Conservation (phyloP, 495 filamentous ascomycete species). For the Podospora fimiseda region DNA sequence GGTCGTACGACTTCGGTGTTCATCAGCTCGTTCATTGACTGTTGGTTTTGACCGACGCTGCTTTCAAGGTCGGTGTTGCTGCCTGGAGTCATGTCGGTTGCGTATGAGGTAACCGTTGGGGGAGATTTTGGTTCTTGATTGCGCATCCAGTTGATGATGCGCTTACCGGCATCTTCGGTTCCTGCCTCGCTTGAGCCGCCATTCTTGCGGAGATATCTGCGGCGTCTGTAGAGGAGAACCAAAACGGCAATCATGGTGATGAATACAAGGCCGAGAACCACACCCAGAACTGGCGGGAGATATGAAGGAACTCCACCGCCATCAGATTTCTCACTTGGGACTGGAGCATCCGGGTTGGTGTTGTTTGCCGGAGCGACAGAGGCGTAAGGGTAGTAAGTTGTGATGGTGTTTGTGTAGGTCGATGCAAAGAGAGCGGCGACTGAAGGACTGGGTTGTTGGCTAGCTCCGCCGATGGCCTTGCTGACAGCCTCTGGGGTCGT, state of each 20-base stretch:
- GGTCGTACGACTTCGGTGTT: conserved; percentile 25
- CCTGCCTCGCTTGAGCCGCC: conserved; percentile 35
- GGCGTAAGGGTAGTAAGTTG: conserved; percentile 56
- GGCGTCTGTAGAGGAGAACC: conserved; percentile 51
- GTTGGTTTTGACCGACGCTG: conserved; percentile 9
- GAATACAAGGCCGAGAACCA: conserved; percentile 57
- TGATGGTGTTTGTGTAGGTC: conserved; percentile 52
- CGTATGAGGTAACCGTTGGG: conserved; percentile 20
- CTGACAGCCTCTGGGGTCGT: conserved; percentile 53
- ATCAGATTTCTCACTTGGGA: neutral
- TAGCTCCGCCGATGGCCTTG: conserved; percentile 54
- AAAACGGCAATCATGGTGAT: conserved; percentile 46
- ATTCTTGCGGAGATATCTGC: conserved; percentile 32
- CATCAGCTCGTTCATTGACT: conserved; percentile 32
- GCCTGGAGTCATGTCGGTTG: conserved; percentile 27
- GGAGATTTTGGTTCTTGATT: conserved; percentile 16
- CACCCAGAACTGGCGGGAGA: conserved; percentile 59
- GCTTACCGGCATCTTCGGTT: conserved; percentile 38
- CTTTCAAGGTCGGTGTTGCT: conserved; percentile 23
- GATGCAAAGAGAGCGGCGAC: conserved; percentile 47
- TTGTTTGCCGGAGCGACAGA: conserved; percentile 24
- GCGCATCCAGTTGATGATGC: conserved; percentile 42
- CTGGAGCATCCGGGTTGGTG: conserved; percentile 24
- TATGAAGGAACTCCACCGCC: conserved; percentile 50
- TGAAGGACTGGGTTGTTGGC: conserved; percentile 36